Evolutionary conservation across 371 early-diverging fungal genomes (phyloP), one percentile per base, ranked within the genome.

Genomic region (Syncephalastrum contaminatum): DNA sequence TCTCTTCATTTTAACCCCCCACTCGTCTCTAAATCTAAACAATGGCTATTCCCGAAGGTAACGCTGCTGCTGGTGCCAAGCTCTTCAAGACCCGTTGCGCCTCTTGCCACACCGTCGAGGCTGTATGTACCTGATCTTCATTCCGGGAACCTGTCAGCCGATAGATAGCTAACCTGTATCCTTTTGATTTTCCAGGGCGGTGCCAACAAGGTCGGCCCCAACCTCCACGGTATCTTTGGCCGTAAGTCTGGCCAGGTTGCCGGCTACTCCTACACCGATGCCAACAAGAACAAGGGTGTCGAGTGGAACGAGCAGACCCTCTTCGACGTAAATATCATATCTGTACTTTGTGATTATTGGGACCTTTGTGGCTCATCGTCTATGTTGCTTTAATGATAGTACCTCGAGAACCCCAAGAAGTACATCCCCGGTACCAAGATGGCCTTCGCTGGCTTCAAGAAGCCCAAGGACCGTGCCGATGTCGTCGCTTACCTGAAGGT

Each of bases 61-160:
- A 77, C 72, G 77, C 72, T 66, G 48, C 72, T 66, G 77, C 74
- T 69, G 98, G 98, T 80, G 96, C 96, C 68, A 94, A 95, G 87
- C 94, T 97, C 80, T 98, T 98, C 93, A 95, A 96, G 88, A 97
- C 97, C 66, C 93, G 98, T 61, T 98, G 98, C 69, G 95, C 96
- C 56, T 94, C 93, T 72, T 98, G 99, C 89, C 97, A 98, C 88
- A 96, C 95, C 61, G 88, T 94, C 42, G 96, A 96, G 65, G 82
- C 73, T 66, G 91, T 88, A 76, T 69, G 73, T 74, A 48, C 46
- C 12, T 24, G 2, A 5, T 42, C 19, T 48, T 43, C 22, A 2
- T 22, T 18, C 16, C 3, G 3, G 27, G 41, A 2, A 6, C 0
- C 20, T 25, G 24, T 43, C 36, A 18, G 2, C 44, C 14, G 10